Evolutionary conservation across 78 protist species (phyloP).

Genomic region (Chrysochromulina parva): DNA sequence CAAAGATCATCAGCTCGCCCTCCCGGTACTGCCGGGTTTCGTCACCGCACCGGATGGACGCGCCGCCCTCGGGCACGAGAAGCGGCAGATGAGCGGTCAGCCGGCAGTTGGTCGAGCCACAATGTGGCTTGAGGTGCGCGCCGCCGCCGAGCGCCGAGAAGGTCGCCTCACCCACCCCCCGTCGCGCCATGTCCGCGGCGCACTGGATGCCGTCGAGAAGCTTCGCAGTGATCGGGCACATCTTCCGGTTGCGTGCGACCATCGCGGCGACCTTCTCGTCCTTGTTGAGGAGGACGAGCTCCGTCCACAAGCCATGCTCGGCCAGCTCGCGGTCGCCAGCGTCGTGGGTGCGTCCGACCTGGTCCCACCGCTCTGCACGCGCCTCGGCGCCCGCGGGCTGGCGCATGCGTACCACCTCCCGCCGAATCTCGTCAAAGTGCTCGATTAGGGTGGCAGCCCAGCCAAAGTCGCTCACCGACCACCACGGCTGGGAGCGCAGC

Average conservation of each 20-base stretch:
- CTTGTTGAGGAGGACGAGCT: background rate
- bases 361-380: background rate
- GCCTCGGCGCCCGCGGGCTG: background rate
- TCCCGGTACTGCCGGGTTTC: background rate
- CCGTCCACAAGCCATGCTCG: background rate
- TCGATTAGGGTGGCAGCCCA: background rate
- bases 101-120: background rate
- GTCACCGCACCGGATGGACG: background rate
- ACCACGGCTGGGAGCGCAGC: background rate
- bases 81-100: background rate
- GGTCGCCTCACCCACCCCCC: background rate
- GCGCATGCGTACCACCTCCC: background rate
- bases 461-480: background rate
- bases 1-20: background rate
- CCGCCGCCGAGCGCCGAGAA: background rate
- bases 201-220: background rate
- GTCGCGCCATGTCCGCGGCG: background rate
- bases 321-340: background rate
- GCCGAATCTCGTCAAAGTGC: background rate
- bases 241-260: background rate
- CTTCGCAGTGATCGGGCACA: background rate
- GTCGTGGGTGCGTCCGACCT: background rate
- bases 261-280: background rate
- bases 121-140: background rate
- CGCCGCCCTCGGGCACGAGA: background rate